Base-by-base conservation (phyloP, 208 protist species). In the Acanthamoeba lenticulata region DNA sequence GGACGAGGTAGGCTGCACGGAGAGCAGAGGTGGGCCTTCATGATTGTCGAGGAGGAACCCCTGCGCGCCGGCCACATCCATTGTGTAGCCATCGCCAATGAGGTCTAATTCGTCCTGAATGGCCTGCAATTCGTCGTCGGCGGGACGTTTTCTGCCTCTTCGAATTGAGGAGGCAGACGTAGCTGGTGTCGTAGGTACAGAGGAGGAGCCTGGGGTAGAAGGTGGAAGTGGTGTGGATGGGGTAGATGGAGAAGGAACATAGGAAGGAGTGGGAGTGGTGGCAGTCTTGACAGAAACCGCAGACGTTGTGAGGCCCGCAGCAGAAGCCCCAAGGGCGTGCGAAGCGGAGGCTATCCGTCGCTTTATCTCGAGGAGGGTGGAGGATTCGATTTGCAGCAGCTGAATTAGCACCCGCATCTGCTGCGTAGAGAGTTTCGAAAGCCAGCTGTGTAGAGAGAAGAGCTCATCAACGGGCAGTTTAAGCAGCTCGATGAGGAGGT, bases 401-500 rank as follows among this genome's bases (percentile, higher is more conserved):
- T 91, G 90, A 4, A 95, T 74, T 24, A 96, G 24, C 1, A 96
- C 83, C 13, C 91, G 86, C 42, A 90, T 94, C 27, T 95, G 83
- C 42, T 95, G 95, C 24, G 90, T 55, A 0, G 95, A 94, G 1
- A 96, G 55, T 19, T 74, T 81, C 11, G 40, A 49, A 29, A 96
- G 91, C 95, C 95, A 96, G n/a, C 34, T 24, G 19, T 95, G 67
- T 38, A 96, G 95, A 1, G 74, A 60, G 7, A 83, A 79, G 5
- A 96, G 62, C 72, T 96, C 95, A 13, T 89, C n/a, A 15, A 94
- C 21, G 0, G 95, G 94, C 36, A 96, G 55, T 24, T 92, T 94
- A 7, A 96, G 57, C 34, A 95, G 88, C 62, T 94, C 95, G 29
- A 94, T 93, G 5, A 95, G 83, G 21, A 96, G 93, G 57, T 95